Base-by-base conservation (phyloP, 352 stramenopile species). In the Globisporangium lucens region DNA sequence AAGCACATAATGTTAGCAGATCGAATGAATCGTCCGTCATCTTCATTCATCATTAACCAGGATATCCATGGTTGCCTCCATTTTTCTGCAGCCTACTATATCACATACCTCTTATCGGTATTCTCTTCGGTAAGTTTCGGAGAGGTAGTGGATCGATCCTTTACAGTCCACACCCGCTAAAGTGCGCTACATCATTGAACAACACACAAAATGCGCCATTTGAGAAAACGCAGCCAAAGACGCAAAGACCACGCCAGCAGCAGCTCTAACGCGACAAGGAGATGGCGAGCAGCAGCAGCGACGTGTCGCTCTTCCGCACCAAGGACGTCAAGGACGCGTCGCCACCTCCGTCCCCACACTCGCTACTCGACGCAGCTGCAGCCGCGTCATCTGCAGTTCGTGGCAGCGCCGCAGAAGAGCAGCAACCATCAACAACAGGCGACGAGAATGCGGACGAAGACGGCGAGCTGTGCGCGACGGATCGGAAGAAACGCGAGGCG, bases 401-500 rank as follows among this genome's bases (percentile, higher is more conserved):
- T n/a, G 17, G 13, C 53, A 41, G 4, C 15, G 15, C 2, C 2
- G 17, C 27, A 20, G 53, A 58, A 24, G 52, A 55, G 15, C n/a
- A 55, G 47, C 56, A 47, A 20, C 7, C 17, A 12, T 4, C 58
- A 53, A 4, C 58, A 55, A 15, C 27, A 49, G 20, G 36, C 4
- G 22, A 49, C 10, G 52, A 49, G 33, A 36, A 38, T 33, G 17
- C 51, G 30, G 61, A 46, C 29, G 24, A 35, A 27, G 52, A 35
- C 38, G 64, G 55, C 29, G 30, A 64, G 59, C 12, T 64, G 41
- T 41, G 43, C 17, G 38, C 51, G 17, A 49, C n/a, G 15, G 38
- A 63, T 33, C 15, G 24, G 15, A 63, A 68, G 41, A 67, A 82
- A 24, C 71, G 69, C 38, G 73, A 82, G 51, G 76, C 75, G 58